These are phyloP conservation scores for Ogataea sp. DNA, from an alignment of 805 yeast genomes.

Conservation along the genomic window DNA sequence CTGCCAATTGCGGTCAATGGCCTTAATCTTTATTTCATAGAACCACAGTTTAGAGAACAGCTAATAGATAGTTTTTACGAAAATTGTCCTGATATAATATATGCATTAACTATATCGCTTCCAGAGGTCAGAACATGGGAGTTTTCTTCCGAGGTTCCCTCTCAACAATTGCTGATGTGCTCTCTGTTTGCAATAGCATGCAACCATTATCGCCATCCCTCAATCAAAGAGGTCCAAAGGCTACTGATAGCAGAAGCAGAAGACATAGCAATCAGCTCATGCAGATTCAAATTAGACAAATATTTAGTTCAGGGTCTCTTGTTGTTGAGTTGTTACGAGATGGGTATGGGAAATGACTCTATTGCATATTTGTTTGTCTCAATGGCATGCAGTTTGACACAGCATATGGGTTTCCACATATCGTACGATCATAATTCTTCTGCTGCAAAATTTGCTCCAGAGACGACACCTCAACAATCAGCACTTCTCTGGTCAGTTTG, in stretches of 20 bases:
- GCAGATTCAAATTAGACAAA: conserved; percentile 14
- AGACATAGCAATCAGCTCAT: conserved; percentile 15
- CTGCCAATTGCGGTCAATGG: conserved; percentile 7
- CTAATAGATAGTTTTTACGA: conserved; percentile 8
- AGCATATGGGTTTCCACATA: conserved; percentile 27
- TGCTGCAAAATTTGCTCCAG: conserved; percentile 16
- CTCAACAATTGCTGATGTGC: conserved; percentile 18
- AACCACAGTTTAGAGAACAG: conserved; percentile 7
- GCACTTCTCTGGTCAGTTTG: conserved; percentile 25
- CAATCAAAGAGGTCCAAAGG: conserved; percentile 5
- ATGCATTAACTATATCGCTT: conserved; percentile 9
- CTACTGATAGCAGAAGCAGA: conserved; percentile 20
- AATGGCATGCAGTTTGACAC: conserved; percentile 24
- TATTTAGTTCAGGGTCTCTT: conserved; percentile 17
- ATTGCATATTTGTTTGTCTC: conserved; percentile 22
- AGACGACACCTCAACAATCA: conserved; percentile 17
- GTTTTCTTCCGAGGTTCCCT: conserved; percentile 12
- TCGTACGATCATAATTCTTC: conserved; percentile 14
- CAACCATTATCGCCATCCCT: conserved; percentile 12
- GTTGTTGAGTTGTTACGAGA: conserved; percentile 22
- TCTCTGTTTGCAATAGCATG: conserved; percentile 19
- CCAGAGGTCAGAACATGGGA: conserved; percentile 8
- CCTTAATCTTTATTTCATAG: conserved; percentile 9
- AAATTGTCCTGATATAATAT: conserved; percentile 7
- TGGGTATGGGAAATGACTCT: conserved; percentile 22